Base-by-base conservation (phyloP, 2,329 filamentous ascomycete species). In the Verticillium isaacii region DNA sequence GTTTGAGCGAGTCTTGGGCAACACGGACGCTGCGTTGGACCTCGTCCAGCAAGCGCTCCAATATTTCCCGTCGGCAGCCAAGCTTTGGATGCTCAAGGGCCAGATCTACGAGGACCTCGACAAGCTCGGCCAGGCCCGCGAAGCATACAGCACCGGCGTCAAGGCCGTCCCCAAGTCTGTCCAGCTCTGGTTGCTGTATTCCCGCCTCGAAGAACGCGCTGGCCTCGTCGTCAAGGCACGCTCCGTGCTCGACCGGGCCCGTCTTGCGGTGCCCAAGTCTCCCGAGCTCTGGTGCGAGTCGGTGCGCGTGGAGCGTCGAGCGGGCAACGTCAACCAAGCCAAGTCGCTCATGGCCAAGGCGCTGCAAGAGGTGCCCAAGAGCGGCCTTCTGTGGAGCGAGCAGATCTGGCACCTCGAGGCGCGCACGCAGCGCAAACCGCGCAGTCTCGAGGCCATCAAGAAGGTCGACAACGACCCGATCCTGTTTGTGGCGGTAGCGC, bases 71-170 rank as follows among this genome's bases (percentile, higher is more conserved):
- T 85, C 88, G 55, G 87, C 90, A 14, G 84, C 92, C 59, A 98
- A 98, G 77, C 83, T 99, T 29, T 97, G 94, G 89, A 97, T 98
- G 91, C 91, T 97, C 80, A 99, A 99, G 77, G 95, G 96, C 0
- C 95, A 99, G 73, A 95, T 98, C 65, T 99, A 99, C 80, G 91
- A 97, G 71, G 85, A 88, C 54, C 84, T 93, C 56, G 88, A 85
- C 68, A 93, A 92, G 77, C 78, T 90, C 15, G 88, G 90, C 0
- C 91, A 95, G 75, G 95, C 95, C 3, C 87, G 95, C 56, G 93
- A 98, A 73, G 93, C 94, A 0, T 98, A 95, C 75, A 87, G 86
- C 63, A 89, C 91, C 5, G 95, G 95, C 39, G 96, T 94, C 50
- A 90, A 95, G 70, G 91, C 92, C 0, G 94, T 92, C 61, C 87